Base-by-base conservation (phyloP, 495 filamentous ascomycete species). In the Aspergillus incahuasiensis region DNA sequence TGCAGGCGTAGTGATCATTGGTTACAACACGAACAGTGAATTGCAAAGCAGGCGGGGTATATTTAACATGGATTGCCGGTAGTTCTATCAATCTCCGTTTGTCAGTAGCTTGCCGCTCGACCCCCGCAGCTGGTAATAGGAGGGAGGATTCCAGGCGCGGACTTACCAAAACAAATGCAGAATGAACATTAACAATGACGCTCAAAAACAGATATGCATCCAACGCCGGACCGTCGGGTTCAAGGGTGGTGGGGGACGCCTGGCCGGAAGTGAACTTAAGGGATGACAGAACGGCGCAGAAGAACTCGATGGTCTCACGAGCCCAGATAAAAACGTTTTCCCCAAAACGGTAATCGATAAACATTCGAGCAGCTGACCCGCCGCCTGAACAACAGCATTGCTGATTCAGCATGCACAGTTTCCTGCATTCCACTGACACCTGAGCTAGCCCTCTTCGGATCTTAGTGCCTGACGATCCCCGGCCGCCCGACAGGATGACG, bases 331-430 rank as follows among this genome's bases (percentile, higher is more conserved):
- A 48, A 74, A 73, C 70, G 72, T 57, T 48, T 67, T 76, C 54
- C 73, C 68, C 61, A 48, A 73, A 60, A 20, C 20, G 68, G 73
- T 54, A 76, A 74, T 70, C 66, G 66, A 73, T 74, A 76, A 76
- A 76, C 73, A 76, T 55, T 61, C 13, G n/a, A 32, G 1, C 45
- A 12, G 12, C 3, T 42, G 61, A 49, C 51, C 58, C 56, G 56
- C 49, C 55, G 62, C 57, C 61, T 32, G 35, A 61, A 64, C 62
- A 67, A 68, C 62, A 56, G 45, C 54, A 59, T 63, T 67, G 63
- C 53, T 63, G 59, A 64, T 32, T 72, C 61, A 74, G 57, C 61
- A 52, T 59, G 47, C 43, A 56, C 24, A 24, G 12, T 30, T 57
- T 44, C 46, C 52, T 21, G 46, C 18, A 47, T 46, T 49, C 30